Base-by-base conservation (phyloP, 306 rosid species). In the Abrus precatorius region DNA sequence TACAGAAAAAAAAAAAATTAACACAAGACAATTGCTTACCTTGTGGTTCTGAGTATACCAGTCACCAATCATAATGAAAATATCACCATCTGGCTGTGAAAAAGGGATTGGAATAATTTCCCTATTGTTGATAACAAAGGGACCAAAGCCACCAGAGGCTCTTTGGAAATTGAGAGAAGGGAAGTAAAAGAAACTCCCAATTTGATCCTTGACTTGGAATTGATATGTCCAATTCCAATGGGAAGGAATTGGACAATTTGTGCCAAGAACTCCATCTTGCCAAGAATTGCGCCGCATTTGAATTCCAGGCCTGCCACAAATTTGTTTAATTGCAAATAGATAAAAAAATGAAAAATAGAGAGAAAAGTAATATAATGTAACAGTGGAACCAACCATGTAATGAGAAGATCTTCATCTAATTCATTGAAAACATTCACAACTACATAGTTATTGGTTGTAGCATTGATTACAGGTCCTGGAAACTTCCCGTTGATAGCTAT, bases 151-250 rank as follows among this genome's bases (percentile, higher is more conserved):
- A 69, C 99, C 97, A 33, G 97, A 72, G 65, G 99, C 95, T 85
- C 90, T 90, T 88, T 95, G 99, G 33, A 95, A 80, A 49, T 84
- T 80, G 32, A 88, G 80, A 30, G 99, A 90, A 64, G 99, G 99
- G 84, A 82, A 93, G 84, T 93, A 95, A 85, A 85, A 95, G 88
- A 84, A 95, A 82, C 99, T 95, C 67, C 99, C 99, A 57, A 95
- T 91, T 86, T 95, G 99, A 87, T 92, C 99, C 90, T 95, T 95
- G 54, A 91, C 97, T 84, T 95, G 99, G 84, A 95, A 95, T 54
- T 84, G 83, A 54, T 93, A 93, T 13, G 97, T 95, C 99, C 99
- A 95, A 78, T 95, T 95, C 97, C 94, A 89, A 6, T 85, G 81
- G 2, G 97, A 76, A 49, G 97, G 99, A 84, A 95, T 91, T 50